Evolutionary conservation across 2,329 filamentous ascomycete species (phyloP), one percentile per base, ranked within the genome.

Genomic region (Sporothrix variecibatus): DNA sequence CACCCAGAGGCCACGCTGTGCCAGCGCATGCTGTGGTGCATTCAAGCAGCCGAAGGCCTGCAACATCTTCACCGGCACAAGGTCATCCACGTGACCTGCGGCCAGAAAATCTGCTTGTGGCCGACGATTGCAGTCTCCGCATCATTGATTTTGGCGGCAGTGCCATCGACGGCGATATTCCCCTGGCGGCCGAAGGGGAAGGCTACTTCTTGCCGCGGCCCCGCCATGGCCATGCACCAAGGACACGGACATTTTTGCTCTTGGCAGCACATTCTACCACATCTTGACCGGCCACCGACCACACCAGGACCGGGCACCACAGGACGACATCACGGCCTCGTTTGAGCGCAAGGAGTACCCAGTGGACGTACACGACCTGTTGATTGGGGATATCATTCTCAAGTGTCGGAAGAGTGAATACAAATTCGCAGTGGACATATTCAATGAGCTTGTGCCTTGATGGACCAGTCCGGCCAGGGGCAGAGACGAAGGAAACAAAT

Each of bases 121-220:
- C 17, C 9, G 67, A 70, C 49, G 67, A 70, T 20, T 9, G 26
- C 46, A 17, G 23, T 6, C 49, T 70, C 8, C 49, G 67, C 7
- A 70, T 58, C 4, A 70, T 70, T 23, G 67, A 70, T 12, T 70
- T 70, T 20, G 49, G 67, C 67, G 67, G 67, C 28, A 58, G 67
- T 20, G 31, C 67, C 20, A 70, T 70, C 31, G 49, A 70, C 9
- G 67, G 49, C 46, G 67, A 70, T 11, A 28, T 7, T 2, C 28
- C 28, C 0, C 49, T 70, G 2, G 67, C 17, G 46, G 67, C 67
- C 28, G 67, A 70, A n/a, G 26, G 49, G 7, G 26, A 38, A 28
- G 46, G 49, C 6, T 70, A 56, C 20, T 56, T 70, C 6, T 9
- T 70, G 46, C 67, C 67, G 12, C 67, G 49, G 4, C 31, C 46